Percentiles rank a stretch among this genome's conserved stretches.
Conservation (phyloP, 2,329 filamentous ascomycete genomes). For the Nemania abortiva region DNA sequence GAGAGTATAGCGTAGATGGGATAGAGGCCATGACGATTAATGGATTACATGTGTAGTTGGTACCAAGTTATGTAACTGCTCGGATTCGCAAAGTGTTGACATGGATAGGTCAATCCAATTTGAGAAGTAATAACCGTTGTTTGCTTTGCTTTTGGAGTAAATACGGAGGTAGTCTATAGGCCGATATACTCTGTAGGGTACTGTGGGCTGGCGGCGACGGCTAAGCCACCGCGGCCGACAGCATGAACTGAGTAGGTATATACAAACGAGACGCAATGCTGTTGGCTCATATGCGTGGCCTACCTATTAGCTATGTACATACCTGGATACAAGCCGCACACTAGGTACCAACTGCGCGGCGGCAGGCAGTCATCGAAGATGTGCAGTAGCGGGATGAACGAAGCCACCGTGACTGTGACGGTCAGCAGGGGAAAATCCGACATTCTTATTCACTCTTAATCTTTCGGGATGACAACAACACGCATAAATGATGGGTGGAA, state of each 20-base stretch:
- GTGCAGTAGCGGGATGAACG: slow-evolving; percentile 35
- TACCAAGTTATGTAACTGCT: background rate
- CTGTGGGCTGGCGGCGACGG: slow-evolving; percentile 4
- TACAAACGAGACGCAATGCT: slow-evolving; percentile 14
- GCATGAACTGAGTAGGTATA: slow-evolving; percentile 4
- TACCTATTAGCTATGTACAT: background rate
- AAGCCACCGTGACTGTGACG: slow-evolving; percentile 39
- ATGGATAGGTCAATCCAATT: background rate
- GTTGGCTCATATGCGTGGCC: slow-evolving; percentile 20
- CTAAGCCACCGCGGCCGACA: slow-evolving; percentile 29
- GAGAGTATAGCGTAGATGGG: background rate
- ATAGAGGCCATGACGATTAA: background rate
- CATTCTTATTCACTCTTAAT: slow-evolving; percentile 29
- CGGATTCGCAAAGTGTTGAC: slow-evolving; percentile 25
- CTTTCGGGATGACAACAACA: slow-evolving; percentile 16
- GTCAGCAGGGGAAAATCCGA: slow-evolving; percentile 40
- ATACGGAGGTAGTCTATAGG: background rate
- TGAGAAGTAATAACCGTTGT: slow-evolving; percentile 7
- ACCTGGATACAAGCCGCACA: background rate
- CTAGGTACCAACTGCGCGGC: background rate
- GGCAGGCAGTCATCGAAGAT: slow-evolving; percentile 30
- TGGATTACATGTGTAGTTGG: background rate
- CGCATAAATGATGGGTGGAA: slow-evolving; percentile 32
- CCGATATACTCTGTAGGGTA: background rate
- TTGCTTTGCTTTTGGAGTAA: slow-evolving; percentile 22